Evolutionary conservation across 805 yeast species (phyloP).

Genomic region (Starmerella bacillaris): DNA sequence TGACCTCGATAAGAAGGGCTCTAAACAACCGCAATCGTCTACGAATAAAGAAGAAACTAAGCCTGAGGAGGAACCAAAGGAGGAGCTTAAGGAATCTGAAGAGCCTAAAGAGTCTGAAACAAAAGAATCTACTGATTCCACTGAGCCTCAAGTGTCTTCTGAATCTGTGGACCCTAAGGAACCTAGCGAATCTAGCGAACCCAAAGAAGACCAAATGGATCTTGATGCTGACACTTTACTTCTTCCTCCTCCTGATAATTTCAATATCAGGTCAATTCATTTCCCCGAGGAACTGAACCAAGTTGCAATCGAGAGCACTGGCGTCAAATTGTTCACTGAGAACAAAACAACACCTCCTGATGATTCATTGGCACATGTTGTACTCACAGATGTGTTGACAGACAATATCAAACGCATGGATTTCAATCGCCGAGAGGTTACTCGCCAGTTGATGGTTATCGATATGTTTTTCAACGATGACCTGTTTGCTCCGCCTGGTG

Average conservation of each 20-base stretch:
- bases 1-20: neutral
- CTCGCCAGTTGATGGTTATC: constrained; percentile 61
- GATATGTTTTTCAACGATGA: constrained; percentile 52
- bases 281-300: neutral
- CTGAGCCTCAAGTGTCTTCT: no score
- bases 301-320: no score
- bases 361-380: constrained; percentile 34
- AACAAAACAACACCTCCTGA: constrained; percentile 48
- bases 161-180: no score
- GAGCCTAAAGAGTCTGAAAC: neutral
- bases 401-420: constrained; percentile 68
- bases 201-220: no score
- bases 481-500: constrained; percentile 54
- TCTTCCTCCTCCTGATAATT: no score
- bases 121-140: neutral
- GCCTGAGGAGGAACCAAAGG: constrained; percentile 1
- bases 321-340: no score
- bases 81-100: neutral
- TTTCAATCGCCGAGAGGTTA: constrained; percentile 74
- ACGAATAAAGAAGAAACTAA: neutral
- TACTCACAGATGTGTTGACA: constrained; percentile 55
- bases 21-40: neutral
- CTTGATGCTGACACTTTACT: no score
- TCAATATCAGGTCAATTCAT: neutral
- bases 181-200: no score